phyloP scores from a whole-genome alignment of 129 eudicot genomes.

The Arctium lappa region DNA sequence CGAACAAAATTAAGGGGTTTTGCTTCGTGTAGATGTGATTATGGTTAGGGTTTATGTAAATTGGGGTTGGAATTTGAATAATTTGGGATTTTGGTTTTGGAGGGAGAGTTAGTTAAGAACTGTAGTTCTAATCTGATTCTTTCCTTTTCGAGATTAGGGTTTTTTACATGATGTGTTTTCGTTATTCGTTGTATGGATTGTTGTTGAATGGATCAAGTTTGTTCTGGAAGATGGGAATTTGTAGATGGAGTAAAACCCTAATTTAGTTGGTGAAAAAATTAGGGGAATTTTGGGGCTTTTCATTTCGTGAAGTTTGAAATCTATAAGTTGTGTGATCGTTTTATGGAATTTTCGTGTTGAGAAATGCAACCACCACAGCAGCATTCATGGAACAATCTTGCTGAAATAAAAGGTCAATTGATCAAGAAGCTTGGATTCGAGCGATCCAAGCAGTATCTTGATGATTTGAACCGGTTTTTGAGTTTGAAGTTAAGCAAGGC shows the following conservation, averaged over 20 bases:
- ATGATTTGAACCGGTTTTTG: conserved; percentile 57
- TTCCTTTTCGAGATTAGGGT: conserved; percentile 13
- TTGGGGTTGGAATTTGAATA: conserved; percentile 34
- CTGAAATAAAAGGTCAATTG: conserved; percentile 69
- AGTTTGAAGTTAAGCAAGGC: conserved; percentile 63
- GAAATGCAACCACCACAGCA: conserved; percentile 88
- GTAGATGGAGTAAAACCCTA: conserved; percentile 58
- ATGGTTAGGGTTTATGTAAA: conserved; percentile 17
- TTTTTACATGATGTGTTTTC: conserved; percentile 38
- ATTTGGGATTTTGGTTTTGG: conserved; percentile 51
- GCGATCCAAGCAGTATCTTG: conserved; percentile 70
- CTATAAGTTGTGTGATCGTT: conserved; percentile 16
- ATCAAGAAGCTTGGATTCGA: conserved; percentile 74
- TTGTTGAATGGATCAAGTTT: conserved; percentile 30
- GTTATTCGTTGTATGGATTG: conserved; percentile 19
- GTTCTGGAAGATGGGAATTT: conserved; percentile 44
- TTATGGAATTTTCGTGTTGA: conserved; percentile 54
- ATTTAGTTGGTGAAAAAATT: conserved; percentile 28
- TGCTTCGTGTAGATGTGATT: conserved; percentile 7
- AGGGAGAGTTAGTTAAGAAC: conserved; percentile 75
- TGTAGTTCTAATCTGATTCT: conserved; percentile 41
- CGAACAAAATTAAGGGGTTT: conserved; percentile 18
- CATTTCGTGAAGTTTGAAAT: conserved; percentile 10
- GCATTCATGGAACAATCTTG: conserved; percentile 67
- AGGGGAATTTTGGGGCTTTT: conserved; percentile 10